Conservation (phyloP, 1,284 basidiomycete genomes). For the Violaceomyces palustris region DNA sequence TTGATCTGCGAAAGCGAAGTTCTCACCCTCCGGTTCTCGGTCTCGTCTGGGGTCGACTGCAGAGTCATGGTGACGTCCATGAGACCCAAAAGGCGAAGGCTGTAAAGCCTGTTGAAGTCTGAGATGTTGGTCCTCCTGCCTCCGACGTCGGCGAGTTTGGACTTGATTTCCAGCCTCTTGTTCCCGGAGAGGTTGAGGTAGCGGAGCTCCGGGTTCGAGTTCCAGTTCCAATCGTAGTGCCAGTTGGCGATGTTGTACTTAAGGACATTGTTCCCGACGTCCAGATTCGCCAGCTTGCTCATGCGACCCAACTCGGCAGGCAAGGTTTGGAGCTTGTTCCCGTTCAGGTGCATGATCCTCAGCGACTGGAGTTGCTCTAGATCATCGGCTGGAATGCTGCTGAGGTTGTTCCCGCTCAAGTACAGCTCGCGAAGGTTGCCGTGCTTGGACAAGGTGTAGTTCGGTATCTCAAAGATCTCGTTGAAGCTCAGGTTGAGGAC, state of each 20-base stretch:
- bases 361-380: conserved; percentile 41
- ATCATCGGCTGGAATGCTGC: conserved; percentile 71
- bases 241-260: conserved; percentile 98
- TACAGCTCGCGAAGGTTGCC: conserved; percentile 75
- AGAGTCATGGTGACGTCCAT: conserved; percentile 86
- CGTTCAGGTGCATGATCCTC: conserved; percentile 73
- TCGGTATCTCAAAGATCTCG: conserved; percentile 77
- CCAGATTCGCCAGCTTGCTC: conserved; percentile 72
- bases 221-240: conserved; percentile 99
- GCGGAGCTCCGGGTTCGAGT: conserved; percentile 86
- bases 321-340: conserved; percentile 86
- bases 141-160: conserved; percentile 53
- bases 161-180: conserved; percentile 81
- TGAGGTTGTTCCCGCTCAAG: conserved; percentile 86
- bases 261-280: conserved; percentile 88
- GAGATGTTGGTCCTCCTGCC: conserved; percentile 60
- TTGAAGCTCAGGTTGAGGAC: conserved; percentile 94
- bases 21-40: conserved; percentile 81
- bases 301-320: conserved; percentile 85
- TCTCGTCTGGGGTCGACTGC: conserved; percentile 69
- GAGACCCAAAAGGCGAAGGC: conserved; percentile 82
- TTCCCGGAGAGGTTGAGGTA: conserved; percentile 86
- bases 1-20: conserved; percentile 86
- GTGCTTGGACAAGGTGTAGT: conserved; percentile 68
- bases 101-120: conserved; percentile 77